A percentile compares a stretch with the other conserved stretches of the same genome.
Evolutionary conservation across 805 yeast species (phyloP).

Genomic region (Barnettozyma californica): DNA sequence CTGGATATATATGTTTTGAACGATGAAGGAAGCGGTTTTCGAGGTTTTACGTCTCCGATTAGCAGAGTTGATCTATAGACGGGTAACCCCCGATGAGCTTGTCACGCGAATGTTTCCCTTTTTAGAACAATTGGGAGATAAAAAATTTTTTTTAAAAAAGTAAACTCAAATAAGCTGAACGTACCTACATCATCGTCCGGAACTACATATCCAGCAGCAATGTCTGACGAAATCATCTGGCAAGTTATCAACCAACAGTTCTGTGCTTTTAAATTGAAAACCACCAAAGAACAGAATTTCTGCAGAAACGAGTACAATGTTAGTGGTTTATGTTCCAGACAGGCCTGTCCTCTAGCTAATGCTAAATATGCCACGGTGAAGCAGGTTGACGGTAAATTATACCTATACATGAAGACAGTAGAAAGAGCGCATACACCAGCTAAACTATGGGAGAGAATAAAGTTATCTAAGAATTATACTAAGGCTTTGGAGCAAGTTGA

Average conservation of each 20-base stretch:
- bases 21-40: no score
- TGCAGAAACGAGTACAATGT: conserved; percentile 97
- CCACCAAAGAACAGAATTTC: conserved; percentile 84
- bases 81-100: conserved; percentile 9
- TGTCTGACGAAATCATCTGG: conserved; percentile 71
- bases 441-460: conserved; percentile 91
- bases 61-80: neutral
- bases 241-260: conserved; percentile 92
- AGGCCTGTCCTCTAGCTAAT: conserved; percentile 94
- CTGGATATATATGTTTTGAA: no score
- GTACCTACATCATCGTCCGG: neutral
- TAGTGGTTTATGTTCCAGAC: conserved; percentile 87
- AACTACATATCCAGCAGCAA: conserved; percentile 23
- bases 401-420: conserved; percentile 92
- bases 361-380: conserved; percentile 87
- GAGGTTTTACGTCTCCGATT: neutral
- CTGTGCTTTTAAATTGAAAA: conserved; percentile 89
- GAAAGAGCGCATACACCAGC: conserved; percentile 97
- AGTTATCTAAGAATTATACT: conserved; percentile 81
- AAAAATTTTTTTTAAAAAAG: conserved; percentile 4
- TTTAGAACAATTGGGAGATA: neutral
- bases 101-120: neutral
- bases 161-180: neutral
- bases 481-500: conserved; percentile 88
- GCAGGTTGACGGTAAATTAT: conserved; percentile 71